phyloP scores from a whole-genome alignment of 1,139 yeast species.

The Ogataea hybrid region DNA sequence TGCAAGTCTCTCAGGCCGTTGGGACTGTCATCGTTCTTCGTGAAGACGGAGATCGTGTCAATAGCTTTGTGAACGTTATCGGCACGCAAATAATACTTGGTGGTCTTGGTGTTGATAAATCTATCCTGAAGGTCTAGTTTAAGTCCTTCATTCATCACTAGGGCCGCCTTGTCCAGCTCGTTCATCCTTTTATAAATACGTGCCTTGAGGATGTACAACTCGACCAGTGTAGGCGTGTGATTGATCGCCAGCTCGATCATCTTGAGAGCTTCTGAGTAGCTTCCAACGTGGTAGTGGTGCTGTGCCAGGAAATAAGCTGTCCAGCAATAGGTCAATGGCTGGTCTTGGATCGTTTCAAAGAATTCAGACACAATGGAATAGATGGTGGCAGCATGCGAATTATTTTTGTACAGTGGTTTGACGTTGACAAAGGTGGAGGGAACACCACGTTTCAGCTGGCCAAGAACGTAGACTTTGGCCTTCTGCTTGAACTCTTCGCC shows the following conservation, averaged over 20 bases:
- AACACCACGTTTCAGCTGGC: conserved; percentile 73
- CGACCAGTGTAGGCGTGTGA: conserved; percentile 83
- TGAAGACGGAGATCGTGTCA: conserved; percentile 71
- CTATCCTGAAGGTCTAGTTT: conserved; percentile 83
- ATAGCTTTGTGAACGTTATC: conserved; percentile 74
- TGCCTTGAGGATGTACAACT: conserved; percentile 76
- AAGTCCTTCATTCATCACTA: conserved; percentile 69
- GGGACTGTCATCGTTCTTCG: conserved; percentile 72
- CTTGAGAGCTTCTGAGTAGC: conserved; percentile 51
- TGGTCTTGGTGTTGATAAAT: conserved; percentile 84
- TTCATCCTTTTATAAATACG: conserved; percentile 75
- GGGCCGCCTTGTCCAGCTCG: conserved; percentile 58
- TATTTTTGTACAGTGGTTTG: conserved; percentile 69
- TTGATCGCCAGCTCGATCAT: conserved; percentile 62
- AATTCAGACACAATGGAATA: conserved; percentile 55
- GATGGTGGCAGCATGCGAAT: conserved; percentile 46
- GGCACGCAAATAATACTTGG: conserved; percentile 83
- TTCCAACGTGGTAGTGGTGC: conserved; percentile 60
- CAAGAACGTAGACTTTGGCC: conserved; percentile 51
- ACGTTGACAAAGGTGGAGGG: conserved; percentile 89
- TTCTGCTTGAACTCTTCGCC: conserved; percentile 51
- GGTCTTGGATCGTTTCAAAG: conserved; percentile 31
- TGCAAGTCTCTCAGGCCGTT: conserved; percentile 88
- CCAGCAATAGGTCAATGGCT: conserved; percentile 68
- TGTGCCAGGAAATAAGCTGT: conserved; percentile 78